Evolutionary conservation across 352 stramenopile species (phyloP).

Genomic region (Pythium phragmiticola): DNA sequence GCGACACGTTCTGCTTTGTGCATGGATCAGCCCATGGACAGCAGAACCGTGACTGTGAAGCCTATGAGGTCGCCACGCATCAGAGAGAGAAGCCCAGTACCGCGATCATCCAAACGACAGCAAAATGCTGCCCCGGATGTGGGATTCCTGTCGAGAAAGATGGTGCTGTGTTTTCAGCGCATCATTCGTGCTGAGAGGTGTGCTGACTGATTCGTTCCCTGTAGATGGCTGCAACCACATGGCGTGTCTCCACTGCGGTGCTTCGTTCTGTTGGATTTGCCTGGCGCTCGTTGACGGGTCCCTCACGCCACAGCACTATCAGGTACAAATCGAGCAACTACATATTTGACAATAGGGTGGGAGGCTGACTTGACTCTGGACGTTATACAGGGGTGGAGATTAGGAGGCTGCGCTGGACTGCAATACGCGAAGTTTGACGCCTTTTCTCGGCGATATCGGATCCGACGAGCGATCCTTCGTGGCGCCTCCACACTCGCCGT

Average conservation of each 20-base stretch:
- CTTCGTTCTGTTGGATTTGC: conserved; percentile 16
- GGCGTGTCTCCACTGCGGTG: conserved; percentile 6
- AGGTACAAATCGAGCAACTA: neutral
- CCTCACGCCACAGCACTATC: conserved; percentile 5
- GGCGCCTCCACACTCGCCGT: neutral
- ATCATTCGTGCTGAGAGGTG: too few relatives aligned
- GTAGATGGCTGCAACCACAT: conserved; percentile 19
- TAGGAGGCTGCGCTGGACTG: conserved; percentile 10
- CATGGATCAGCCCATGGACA: neutral
- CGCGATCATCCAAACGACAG: neutral
- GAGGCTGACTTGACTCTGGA: neutral
- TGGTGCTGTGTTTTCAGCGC: neutral
- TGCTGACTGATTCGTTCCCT: neutral
- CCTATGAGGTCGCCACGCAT: neutral
- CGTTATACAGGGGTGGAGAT: neutral
- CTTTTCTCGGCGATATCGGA: neutral
- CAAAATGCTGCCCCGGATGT: conserved; percentile 4
- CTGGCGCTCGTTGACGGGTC: neutral
- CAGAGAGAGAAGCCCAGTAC: neutral
- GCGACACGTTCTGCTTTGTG: neutral
- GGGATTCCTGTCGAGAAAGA: conserved; percentile 4
- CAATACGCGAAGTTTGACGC: neutral
- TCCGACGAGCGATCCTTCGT: neutral
- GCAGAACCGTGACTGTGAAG: neutral
- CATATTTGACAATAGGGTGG: neutral